phyloP scores from a whole-genome alignment of 2,329 filamentous ascomycete species.

The Penicillium hesseltinei region DNA sequence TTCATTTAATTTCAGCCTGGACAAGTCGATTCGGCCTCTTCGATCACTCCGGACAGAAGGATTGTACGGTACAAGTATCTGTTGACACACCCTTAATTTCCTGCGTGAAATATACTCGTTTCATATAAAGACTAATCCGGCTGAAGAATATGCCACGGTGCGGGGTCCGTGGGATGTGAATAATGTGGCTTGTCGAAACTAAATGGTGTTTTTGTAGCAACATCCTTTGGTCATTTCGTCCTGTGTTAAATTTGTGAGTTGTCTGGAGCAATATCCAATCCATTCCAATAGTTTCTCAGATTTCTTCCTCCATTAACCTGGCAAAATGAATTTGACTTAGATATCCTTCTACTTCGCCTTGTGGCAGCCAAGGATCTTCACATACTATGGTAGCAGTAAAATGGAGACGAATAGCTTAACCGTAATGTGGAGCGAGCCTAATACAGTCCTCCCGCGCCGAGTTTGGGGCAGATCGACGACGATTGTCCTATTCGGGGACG shows the following conservation, averaged over 20 bases:
- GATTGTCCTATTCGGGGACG: constrained; percentile 13
- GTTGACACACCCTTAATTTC: background rate
- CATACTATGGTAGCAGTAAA: background rate
- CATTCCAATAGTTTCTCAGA: too few relatives aligned
- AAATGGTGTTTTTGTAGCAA: background rate
- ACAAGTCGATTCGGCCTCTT: background rate
- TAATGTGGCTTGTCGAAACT: background rate
- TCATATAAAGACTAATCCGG: background rate
- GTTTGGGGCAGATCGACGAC: constrained; percentile 10
- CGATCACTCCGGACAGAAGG: background rate
- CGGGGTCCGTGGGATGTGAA: background rate
- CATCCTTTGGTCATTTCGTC: too few relatives aligned
- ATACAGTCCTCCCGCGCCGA: background rate
- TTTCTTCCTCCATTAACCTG: background rate
- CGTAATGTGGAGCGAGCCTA: background rate
- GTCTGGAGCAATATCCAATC: too few relatives aligned
- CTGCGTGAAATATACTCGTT: background rate
- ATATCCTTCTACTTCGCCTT: background rate
- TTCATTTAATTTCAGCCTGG: background rate
- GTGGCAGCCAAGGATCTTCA: background rate
- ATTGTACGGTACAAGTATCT: background rate
- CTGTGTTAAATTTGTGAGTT: background rate
- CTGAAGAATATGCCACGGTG: background rate
- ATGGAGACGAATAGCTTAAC: background rate
- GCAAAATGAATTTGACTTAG: background rate